A percentile compares a stretch with the other conserved stretches of the same genome.
Evolutionary conservation across 73 alveolate genomes (phyloP).

Genomic region (Stentor coeruleus): DNA sequence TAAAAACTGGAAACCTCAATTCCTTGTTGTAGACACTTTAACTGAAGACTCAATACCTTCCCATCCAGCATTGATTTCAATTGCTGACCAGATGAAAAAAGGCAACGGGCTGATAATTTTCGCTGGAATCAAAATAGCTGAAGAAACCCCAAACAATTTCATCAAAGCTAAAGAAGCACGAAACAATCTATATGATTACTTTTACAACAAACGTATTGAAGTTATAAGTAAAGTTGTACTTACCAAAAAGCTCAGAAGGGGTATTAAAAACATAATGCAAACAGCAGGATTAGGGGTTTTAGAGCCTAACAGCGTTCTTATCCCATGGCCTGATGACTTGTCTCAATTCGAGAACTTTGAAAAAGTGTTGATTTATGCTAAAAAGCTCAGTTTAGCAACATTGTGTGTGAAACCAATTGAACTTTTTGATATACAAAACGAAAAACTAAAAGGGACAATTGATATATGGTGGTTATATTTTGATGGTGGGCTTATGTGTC

Average conservation of each 20-base stretch:
- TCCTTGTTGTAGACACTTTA: constrained; percentile 50
- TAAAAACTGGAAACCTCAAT: constrained; percentile 65
- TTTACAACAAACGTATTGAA: constrained; percentile 45
- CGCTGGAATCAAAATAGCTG: constrained; percentile 57
- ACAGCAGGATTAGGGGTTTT: constrained; percentile 65
- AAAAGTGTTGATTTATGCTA: constrained; percentile 27
- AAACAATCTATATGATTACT: constrained; percentile 41
- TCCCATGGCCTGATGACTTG: constrained; percentile 67
- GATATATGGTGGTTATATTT: constrained; percentile 66
- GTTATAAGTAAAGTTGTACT: constrained; percentile 57
- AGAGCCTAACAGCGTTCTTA: constrained; percentile 61
- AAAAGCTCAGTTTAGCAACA: neutral
- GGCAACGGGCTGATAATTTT: constrained; percentile 67
- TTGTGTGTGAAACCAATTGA: constrained; percentile 15
- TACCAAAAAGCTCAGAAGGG: constrained; percentile 38
- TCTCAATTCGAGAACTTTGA: constrained; percentile 44
- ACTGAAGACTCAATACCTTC: constrained; percentile 48
- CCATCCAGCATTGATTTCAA: constrained; percentile 50
- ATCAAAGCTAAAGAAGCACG: constrained; percentile 45
- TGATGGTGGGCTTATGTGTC: constrained; percentile 56
- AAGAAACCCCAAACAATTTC: constrained; percentile 36
- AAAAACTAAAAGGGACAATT: constrained; percentile 46
- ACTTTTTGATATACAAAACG: constrained; percentile 42
- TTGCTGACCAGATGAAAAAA: constrained; percentile 52
- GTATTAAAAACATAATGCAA: constrained; percentile 45